Base-by-base conservation (phyloP, 805 yeast species). In the Priceomyces carsonii region DNA sequence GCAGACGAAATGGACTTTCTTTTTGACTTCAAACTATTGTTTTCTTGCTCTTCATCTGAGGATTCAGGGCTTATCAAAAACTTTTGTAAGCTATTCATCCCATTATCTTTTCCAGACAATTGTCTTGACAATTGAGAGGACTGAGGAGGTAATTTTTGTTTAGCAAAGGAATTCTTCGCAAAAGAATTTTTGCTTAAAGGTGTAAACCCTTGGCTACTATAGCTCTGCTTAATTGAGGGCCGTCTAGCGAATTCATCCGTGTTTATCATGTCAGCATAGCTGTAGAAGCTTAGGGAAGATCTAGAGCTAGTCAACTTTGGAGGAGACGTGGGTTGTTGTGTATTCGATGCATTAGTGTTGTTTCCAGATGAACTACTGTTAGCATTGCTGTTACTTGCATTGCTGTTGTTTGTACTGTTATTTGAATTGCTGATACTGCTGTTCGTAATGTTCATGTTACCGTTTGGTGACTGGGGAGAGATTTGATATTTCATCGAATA, bases 251-350 rank as follows among this genome's bases (percentile, higher is more conserved):
- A 68, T 49, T 81, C 84, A 57, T 83, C 91, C 47, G 77, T 79
- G 44, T 69, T 75, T 41, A 84, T 72, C 76, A 86, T 74, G 48
- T 86, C 95, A 3, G 91, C 95, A 57, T 83, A 86, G 2, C 89
- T 81, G 52, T 79, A 82, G 54, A 85, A 85, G 24, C 73, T 67
- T 14, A 72, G 59, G 2, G 67, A 53, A 4, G 70, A 63, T 29
- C 57, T 57, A 8, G 69, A 58, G 30, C 51, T 45, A 17, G 61
- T 54, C 20, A 69, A 60, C 32, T 61, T 61, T 12, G 72, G 70
- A 6, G 75, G 71, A n/a, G 67, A 57, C 16, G 57, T 34, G 13
- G 69, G 69, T 7, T 61, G 53, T 32, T 44, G 52, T 13, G 42
- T 26, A 48, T 51, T 33, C 14, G 34, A 31, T 8, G 14, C 5